Conservation (phyloP, 305 asterid genomes). For the Andrographis paniculata region DNA sequence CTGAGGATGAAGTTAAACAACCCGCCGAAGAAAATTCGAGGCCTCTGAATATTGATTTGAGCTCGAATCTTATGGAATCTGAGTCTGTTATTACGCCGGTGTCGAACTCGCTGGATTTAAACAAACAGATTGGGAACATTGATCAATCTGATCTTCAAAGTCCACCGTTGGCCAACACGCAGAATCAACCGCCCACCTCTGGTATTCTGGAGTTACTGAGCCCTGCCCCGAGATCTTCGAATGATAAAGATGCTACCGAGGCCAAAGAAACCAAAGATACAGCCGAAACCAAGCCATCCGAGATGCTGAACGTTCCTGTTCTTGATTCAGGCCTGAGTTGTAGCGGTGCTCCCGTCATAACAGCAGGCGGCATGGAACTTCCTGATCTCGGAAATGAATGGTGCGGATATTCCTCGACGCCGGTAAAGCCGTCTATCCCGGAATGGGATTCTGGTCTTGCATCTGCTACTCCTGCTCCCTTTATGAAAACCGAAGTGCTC, state of each 20-base stretch:
- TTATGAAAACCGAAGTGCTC: constrained; percentile 33
- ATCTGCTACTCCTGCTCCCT: too few relatives aligned
- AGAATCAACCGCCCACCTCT: constrained; percentile 29
- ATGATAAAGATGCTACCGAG: constrained; percentile 33
- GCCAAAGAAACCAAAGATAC: too few relatives aligned
- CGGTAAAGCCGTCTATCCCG: constrained; percentile 34
- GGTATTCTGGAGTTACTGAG: constrained; percentile 41
- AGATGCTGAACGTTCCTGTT: constrained; percentile 24
- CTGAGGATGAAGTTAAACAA: constrained; percentile 21
- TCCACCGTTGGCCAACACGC: constrained; percentile 40
- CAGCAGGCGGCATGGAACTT: constrained; percentile 33
- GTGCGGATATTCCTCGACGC: constrained; percentile 56
- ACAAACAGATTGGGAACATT: constrained; percentile 24
- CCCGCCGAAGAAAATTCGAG: constrained; percentile 42
- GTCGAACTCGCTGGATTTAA: constrained; percentile 25
- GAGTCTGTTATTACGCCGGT: constrained; percentile 26
- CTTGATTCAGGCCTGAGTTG: constrained; percentile 40
- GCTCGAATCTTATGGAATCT: constrained; percentile 29
- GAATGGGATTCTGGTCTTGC: constrained; percentile 45
- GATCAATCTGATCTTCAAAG: constrained; percentile 31
- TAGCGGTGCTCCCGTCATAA: constrained; percentile 31
- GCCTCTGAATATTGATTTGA: constrained; percentile 36
- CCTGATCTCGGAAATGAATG: constrained; percentile 53
- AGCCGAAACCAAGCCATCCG: constrained; percentile 34
- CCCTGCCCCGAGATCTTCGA: constrained; percentile 41